phyloP scores from a whole-genome alignment of 1,139 yeast species.

The Tardiomyces depauwii region DNA sequence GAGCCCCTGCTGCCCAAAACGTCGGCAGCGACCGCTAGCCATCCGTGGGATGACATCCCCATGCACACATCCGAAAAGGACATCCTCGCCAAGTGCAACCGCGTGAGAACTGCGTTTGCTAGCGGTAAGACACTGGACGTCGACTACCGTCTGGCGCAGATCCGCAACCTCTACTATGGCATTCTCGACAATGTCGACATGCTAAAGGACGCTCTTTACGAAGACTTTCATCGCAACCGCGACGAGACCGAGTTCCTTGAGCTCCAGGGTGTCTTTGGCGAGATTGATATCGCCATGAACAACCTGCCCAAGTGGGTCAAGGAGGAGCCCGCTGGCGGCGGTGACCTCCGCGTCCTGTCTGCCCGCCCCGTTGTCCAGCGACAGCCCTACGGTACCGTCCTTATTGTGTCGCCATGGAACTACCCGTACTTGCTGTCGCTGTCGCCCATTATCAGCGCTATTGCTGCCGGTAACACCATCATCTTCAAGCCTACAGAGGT shows the following conservation, averaged over 20 bases:
- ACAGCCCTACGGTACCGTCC: constrained; percentile 66
- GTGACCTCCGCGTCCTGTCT: constrained; percentile 37
- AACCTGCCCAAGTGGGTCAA: constrained; percentile 52
- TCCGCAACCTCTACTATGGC: constrained; percentile 59
- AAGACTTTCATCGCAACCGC: constrained; percentile 56
- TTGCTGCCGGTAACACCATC: constrained; percentile 82
- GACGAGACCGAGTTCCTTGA: constrained; percentile 57
- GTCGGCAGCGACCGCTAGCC: no score
- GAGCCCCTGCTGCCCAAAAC: no score
- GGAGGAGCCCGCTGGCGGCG: constrained; percentile 36
- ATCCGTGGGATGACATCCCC: constrained; percentile 2
- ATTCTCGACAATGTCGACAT: constrained; percentile 48
- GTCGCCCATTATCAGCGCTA: constrained; percentile 64
- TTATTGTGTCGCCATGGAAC: constrained; percentile 78
- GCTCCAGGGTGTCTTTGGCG: constrained; percentile 38
- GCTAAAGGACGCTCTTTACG: constrained; percentile 45
- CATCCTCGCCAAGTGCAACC: constrained; percentile 38
- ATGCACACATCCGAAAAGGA: constrained; percentile 39
- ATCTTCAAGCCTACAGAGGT: constrained; percentile 72
- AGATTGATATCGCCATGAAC: constrained; percentile 48
- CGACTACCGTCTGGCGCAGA: constrained; percentile 47
- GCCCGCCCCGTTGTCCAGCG: constrained; percentile 44
- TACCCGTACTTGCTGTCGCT: constrained; percentile 63
- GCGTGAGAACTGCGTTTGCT: constrained; percentile 34
- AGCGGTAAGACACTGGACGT: constrained; percentile 43